Evolutionary conservation across 1,284 basidiomycete genomes (phyloP), one percentile per base, ranked within the genome.

Genomic region (Trametes hirsuta): DNA sequence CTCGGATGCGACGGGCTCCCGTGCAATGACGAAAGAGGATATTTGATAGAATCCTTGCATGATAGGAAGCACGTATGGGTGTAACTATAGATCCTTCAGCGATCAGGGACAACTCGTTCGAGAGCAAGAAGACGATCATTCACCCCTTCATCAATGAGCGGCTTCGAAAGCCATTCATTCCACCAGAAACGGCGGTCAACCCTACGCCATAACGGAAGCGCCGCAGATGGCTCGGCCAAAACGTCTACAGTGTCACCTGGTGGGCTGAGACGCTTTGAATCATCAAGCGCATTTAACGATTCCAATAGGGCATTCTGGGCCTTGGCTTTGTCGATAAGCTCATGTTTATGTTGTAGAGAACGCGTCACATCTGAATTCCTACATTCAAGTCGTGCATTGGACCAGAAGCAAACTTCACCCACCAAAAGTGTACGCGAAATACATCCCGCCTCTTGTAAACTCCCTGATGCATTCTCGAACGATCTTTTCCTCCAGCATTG

Each of bases 11-110:
- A 78, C 72, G 14, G 83, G 77, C 59, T 84, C 81, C 40, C 80
- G 73, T 0, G 91, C 89, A 37, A 95, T 77, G 34, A 74, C 72
- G 71, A 95, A 90, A 1, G 81, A 76, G 0, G 90, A 74, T 0
- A 86, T 79, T 70, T 95, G 92, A 62, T 89, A 90, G 76, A 89
- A 95, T 3, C 94, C 95, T 77, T 97, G 94, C 84, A 95, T 91
- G 52, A 97, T 81, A 0, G 94, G 94, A 2, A 96, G 77, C 49
- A 96, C 84, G 69, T 90, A 96, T 2, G 87, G 79, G 73, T 96
- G 91, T 11, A 94, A 76, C 88, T 89, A 63, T 18, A 44, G 44
- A 39, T 21, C 36, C 48, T 36, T 39, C 40, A 45, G 10, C 47
- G 18, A 49, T 47, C 48, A 39, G 48, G 25, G 21, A 8, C 12